phyloP scores from a whole-genome alignment of 805 yeast species.

The Yamadazyma ubonensis region DNA sequence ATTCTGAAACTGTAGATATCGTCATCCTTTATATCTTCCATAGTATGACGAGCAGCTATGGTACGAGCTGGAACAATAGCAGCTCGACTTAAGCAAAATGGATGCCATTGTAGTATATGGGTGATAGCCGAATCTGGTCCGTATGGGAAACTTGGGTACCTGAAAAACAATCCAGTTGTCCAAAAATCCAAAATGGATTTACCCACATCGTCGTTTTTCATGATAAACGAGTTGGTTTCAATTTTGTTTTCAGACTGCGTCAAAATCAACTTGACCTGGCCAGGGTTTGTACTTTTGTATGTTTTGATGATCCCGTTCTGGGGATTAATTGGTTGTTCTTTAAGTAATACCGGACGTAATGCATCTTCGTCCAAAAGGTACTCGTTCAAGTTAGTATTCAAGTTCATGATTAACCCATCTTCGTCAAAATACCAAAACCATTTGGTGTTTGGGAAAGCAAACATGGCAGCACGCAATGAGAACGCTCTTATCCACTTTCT shows the following conservation, averaged over 20 bases:
- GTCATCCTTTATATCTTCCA: constrained; percentile 19
- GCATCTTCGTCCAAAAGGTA: constrained; percentile 61
- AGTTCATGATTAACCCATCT: constrained; percentile 72
- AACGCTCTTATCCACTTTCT: constrained; percentile 64
- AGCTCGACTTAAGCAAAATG: constrained; percentile 67
- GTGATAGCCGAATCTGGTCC: constrained; percentile 69
- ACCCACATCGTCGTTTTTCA: constrained; percentile 64
- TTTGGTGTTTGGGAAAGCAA: constrained; percentile 87
- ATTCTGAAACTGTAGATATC: constrained; percentile 51
- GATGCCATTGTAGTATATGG: constrained; percentile 96
- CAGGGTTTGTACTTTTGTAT: constrained; percentile 56
- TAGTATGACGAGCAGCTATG: constrained; percentile 30
- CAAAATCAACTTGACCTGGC: constrained; percentile 56
- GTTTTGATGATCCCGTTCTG: constrained; percentile 69
- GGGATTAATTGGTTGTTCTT: constrained; percentile 71
- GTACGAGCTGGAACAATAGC: constrained; percentile 61
- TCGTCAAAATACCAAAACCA: constrained; percentile 88
- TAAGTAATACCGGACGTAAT: constrained; percentile 60
- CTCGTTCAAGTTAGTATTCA: constrained; percentile 56
- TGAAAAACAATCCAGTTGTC: constrained; percentile 69
- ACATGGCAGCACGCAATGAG: constrained; percentile 82
- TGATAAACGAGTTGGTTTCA: constrained; percentile 68
- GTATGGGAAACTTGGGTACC: constrained; percentile 58
- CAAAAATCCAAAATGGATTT: constrained; percentile 75
- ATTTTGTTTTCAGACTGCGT: constrained; percentile 68